Evolutionary conservation across 108 stramenopile genomes (phyloP), one percentile per base, ranked within the genome.

Genomic region (Cyclotella baltica): DNA sequence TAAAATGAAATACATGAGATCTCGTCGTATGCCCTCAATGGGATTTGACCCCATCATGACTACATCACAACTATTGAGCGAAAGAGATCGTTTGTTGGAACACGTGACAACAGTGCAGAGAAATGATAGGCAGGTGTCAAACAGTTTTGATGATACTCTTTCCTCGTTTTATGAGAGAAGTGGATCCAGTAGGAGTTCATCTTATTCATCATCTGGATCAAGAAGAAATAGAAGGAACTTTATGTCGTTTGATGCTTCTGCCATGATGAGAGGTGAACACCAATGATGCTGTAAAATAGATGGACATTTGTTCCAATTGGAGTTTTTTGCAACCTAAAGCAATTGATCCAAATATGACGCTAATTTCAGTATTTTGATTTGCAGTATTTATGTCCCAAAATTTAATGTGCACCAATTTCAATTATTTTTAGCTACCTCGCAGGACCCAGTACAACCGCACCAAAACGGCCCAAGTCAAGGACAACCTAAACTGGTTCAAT

Each of bases 31-130:
- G 68, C 73, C 61, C 19, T 79, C 83, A 4, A 76, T 83, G 74
- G 83, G 83, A 8, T 83, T 83, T 56, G 83, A 83, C 69, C 78
- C 77, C 16, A 78, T 80, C 5, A 79, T 83, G 78, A 83, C 51
- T 53, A 29, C 34, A 53, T 53, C 73, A 11, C 78, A 83, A 52
- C 33, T 83, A 23, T 43, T 70, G 38, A 53, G 62, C 4, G 83
- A 83, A 48, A 63, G 82, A 20, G 82, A 78, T 48, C 61, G 70
- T 23, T 65, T 82, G 48, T 19, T 78, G 38, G 53, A 77, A 47
- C 66, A 67, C 56, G 52, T 74, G 20, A 67, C 62, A 1, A 70
- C 71, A 37, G 71, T 72, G 15, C 29, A 66, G 28, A 47, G 46
- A 36, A 51, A 37, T 23, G 35, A 67, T 58, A 57, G 64, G 6